Base-by-base conservation (phyloP, 129 eudicot genomes). In the Mikania micrantha region DNA sequence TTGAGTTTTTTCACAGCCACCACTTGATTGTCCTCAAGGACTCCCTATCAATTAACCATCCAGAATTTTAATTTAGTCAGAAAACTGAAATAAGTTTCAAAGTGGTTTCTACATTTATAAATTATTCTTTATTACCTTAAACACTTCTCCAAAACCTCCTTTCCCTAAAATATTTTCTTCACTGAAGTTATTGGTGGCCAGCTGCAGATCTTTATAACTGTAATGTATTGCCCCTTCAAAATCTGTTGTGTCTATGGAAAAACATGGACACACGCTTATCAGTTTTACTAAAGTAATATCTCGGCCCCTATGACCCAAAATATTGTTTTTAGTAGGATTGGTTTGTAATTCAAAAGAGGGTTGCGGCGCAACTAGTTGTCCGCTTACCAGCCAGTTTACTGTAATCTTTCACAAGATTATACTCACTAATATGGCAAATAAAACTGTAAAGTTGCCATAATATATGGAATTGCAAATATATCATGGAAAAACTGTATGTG, bases 1-100 rank as follows among this genome's bases (percentile, higher is more conserved):
- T 60, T 64, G 39, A 88, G 77, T 67, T 57, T 84, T 70, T 84
- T 88, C 66, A 88, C 90, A 17, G 91, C 95, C 67, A 88, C 86
- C n/a, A 88, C 29, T 42, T 67, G 60, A 8, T 76, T 81, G 59
- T 78, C 87, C 50, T 80, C 82, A n/a, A 88, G 64, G 4, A 63
- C 64, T 15, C 81, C 95, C 91, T 84, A 75, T 48, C 4, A 49
- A 49, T 59, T 9, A 59, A 36, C 22, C 63, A 49, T 31, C 8
- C 40, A 22, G 12, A 13, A 7, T n/a, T n/a, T n/a, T n/a, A 32
- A 53, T 31, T 49, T 49, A 27, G 36, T 56, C 6, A 9, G 22
- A 4, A 5, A 11, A 56, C 35, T 24, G 13, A 10, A 3, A 2
- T 20, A 52, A 52, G n/a, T 52, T 52, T 52, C 31, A 2, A 22